These are phyloP conservation scores for Niveomyces coronatus DNA, from an alignment of 2,329 filamentous ascomycete genomes.

Conservation along the genomic window DNA sequence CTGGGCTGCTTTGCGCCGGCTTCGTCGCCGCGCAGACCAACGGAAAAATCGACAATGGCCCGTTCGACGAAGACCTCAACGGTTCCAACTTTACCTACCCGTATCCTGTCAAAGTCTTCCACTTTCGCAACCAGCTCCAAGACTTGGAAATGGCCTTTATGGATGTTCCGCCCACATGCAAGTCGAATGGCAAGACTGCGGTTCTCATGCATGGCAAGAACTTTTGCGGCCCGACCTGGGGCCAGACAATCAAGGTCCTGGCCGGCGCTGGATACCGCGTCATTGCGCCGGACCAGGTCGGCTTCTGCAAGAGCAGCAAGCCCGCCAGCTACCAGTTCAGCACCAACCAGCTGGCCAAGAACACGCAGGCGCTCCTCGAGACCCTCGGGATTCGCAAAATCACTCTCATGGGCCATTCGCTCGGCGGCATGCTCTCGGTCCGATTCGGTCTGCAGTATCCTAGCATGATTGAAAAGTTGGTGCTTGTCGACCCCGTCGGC, in stretches of 20 bases:
- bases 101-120: constrained; percentile 38
- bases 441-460: constrained; percentile 43
- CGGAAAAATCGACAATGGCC: constrained; percentile 24
- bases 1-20: constrained; percentile 13
- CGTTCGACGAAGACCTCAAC: constrained; percentile 32
- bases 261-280: constrained; percentile 36
- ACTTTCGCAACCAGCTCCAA: constrained; percentile 35
- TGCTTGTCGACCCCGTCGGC: constrained; percentile 42
- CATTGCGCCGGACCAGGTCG: constrained; percentile 43
- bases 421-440: constrained; percentile 43
- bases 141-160: constrained; percentile 46
- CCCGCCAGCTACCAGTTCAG: constrained; percentile 40
- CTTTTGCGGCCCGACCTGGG: constrained; percentile 45
- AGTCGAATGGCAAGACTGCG: constrained; percentile 29
- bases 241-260: constrained; percentile 33
- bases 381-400: constrained; percentile 31
- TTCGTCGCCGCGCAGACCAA: constrained; percentile 17
- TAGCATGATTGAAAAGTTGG: constrained; percentile 28
- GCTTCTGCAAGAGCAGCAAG: constrained; percentile 48
- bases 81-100: constrained; percentile 44
- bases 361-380: constrained; percentile 37
- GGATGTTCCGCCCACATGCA: constrained; percentile 32
- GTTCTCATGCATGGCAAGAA: constrained; percentile 46
- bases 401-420: constrained; percentile 42
- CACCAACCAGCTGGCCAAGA: constrained; percentile 39